Conservation (phyloP, 805 yeast species). For the Naumovozyma baii region DNA sequence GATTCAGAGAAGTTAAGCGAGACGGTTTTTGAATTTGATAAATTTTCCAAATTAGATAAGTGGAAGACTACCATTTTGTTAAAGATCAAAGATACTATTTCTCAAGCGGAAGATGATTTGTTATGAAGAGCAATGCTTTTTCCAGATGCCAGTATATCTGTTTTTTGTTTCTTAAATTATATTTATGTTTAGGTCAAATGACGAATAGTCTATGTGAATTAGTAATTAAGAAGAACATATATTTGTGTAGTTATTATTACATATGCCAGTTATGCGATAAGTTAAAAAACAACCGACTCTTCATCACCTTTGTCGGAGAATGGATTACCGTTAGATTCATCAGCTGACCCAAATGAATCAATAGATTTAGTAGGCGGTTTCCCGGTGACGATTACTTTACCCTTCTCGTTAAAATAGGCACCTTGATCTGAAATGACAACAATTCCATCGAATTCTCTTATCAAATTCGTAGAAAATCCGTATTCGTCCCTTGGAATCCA, state of each 20-base stretch:
- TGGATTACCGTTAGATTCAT: slow-evolving; percentile 1
- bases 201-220: too few relatives aligned
- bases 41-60: slow-evolving; percentile 77
- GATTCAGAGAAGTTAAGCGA: slow-evolving; percentile 69
- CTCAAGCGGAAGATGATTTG: slow-evolving; percentile 62
- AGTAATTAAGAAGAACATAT: too few relatives aligned
- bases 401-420: slow-evolving; percentile 47
- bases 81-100: slow-evolving; percentile 66
- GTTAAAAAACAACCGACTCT: background rate
- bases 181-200: background rate
- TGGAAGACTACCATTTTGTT: slow-evolving; percentile 80
- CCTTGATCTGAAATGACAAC: slow-evolving; percentile 61
- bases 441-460: slow-evolving; percentile 43
- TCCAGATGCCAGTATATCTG: too few relatives aligned
- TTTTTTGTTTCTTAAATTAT: too few relatives aligned
- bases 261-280: background rate
- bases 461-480: slow-evolving; percentile 63
- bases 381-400: slow-evolving; percentile 40
- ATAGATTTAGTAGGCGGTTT: slow-evolving; percentile 35
- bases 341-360: slow-evolving; percentile 7
- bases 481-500: slow-evolving; percentile 90
- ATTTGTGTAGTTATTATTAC: too few relatives aligned
- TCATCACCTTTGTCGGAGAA: slow-evolving; percentile 1
- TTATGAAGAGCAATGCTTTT: slow-evolving; percentile 8
- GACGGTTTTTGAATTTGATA: slow-evolving; percentile 74